A percentile compares a stretch with the other conserved stretches of the same genome.
phyloP scores from a whole-genome alignment of 116 monocot genomes.

The Phalaenopsis hybrid region DNA sequence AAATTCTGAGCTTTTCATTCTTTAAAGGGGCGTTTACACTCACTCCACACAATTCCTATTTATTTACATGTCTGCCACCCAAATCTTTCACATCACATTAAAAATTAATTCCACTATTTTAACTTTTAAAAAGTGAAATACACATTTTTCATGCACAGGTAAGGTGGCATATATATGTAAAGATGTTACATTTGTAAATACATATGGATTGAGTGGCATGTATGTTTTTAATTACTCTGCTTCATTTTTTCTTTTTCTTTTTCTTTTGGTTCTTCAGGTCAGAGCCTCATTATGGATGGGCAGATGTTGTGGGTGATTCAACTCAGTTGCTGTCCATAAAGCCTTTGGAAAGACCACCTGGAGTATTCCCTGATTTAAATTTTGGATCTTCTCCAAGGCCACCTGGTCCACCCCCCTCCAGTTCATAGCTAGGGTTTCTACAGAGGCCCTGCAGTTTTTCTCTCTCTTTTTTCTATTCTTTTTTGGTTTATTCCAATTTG shows the following conservation, averaged over 20 bases:
- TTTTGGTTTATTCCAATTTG: slow-evolving; percentile 13
- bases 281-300: slow-evolving; percentile 98
- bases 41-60: not conserved
- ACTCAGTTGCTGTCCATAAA: slow-evolving; percentile 78
- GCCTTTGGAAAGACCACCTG: slow-evolving; percentile 64
- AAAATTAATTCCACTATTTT: too few species aligned
- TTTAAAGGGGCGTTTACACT: not conserved
- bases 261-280: slow-evolving; percentile 27
- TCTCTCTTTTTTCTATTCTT: slow-evolving; percentile 11
- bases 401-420: slow-evolving; percentile 6
- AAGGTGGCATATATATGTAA: too few species aligned
- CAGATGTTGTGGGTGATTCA: slow-evolving; percentile 86
- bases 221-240: too few species aligned
- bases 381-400: slow-evolving; percentile 34
- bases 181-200: too few species aligned
- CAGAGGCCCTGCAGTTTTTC: not conserved
- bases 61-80: too few species aligned
- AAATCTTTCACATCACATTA: too few species aligned
- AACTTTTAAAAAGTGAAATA: too few species aligned
- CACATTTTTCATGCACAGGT: too few species aligned
- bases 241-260: too few species aligned
- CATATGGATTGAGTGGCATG: too few species aligned
- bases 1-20: not conserved
- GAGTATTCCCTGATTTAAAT: slow-evolving; percentile 47
- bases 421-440: not conserved